phyloP scores from a whole-genome alignment of 2,329 filamentous ascomycete species.

The Beauveria varroae region DNA sequence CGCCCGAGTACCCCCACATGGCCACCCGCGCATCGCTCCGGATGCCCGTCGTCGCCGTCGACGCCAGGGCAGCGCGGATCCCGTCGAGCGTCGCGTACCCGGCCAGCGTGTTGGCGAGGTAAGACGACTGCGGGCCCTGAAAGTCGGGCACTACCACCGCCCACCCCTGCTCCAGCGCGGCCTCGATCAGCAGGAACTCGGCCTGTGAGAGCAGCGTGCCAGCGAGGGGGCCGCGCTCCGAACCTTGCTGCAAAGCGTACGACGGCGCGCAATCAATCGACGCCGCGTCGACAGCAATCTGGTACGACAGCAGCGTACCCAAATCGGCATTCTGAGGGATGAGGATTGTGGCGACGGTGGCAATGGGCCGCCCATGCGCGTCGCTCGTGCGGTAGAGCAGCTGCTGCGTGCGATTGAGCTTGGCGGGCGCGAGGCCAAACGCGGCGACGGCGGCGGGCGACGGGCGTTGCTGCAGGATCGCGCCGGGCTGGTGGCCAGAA shows the following conservation, averaged over 20 bases:
- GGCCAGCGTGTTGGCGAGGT: constrained; percentile 7
- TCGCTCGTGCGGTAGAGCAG: constrained; percentile 34
- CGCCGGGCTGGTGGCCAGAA: not conserved
- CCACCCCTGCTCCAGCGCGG: constrained; percentile 5
- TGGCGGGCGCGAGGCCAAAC: constrained; percentile 14
- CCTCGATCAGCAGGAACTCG: constrained; percentile 4
- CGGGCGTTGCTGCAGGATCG: constrained; percentile 13
- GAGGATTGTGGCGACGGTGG: constrained; percentile 31
- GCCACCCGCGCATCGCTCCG: constrained; percentile 24
- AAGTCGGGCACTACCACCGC: constrained; percentile 15
- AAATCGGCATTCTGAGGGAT: constrained; percentile 24
- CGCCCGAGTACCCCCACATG: constrained; percentile 28
- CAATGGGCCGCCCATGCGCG: constrained; percentile 24
- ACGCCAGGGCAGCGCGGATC: constrained; percentile 1
- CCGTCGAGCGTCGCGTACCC: constrained; percentile 5
- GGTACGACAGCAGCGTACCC: constrained; percentile 31
- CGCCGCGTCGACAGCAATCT: constrained; percentile 32
- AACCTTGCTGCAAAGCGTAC: constrained; percentile 16
- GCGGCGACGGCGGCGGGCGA: constrained; percentile 12
- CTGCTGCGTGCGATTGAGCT: constrained; percentile 20
- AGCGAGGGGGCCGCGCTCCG: constrained; percentile 24
- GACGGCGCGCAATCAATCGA: constrained; percentile 27
- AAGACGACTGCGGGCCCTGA: not conserved
- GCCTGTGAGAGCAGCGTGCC: constrained; percentile 19
- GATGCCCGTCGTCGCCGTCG: constrained; percentile 16